Base-by-base conservation (phyloP, 129 eudicot genomes). In the Chrysanthemum lavandulifolium region DNA sequence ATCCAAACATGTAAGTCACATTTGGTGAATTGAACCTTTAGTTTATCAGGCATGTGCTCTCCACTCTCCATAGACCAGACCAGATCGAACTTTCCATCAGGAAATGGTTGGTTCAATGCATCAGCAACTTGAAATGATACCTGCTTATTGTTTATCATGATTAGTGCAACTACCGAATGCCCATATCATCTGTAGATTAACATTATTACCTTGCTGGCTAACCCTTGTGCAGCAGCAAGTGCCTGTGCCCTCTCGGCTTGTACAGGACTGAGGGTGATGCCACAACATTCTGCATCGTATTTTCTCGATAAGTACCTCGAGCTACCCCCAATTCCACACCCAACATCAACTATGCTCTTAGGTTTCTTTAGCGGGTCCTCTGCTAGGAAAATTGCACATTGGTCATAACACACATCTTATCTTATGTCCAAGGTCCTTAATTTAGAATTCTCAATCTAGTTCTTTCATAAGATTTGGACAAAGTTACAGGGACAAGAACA, bases 61-160 rank as follows among this genome's bases (percentile, higher is more conserved):
- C 92, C 98, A 72, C 97, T 90, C 88, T 90, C 98, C 96, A 94
- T 94, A 67, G 98, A 90, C 98, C 97, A 90, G 68, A 90, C 96
- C 74, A 94, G 76, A 79, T 94, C 98, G 78, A 94, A 94, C 76
- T 88, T 78, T 10, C 93, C 96, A 84, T 90, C 98, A 9, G 92
- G 83, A 84, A 94, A 94, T 19, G 98, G 98, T 51, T 87, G 97
- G 63, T 87, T 85, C 48, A 94, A 72, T 18, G 98, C 98, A 84
- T 94, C 96, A 19, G 96, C 98, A 62, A 94, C 97, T 88, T 90
- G 85, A 78, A 90, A 90, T 3, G 91, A 82, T 47, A 77, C 97
- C 98, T 93, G 88, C 63, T 68, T 48, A 67, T 54, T 40, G 51
- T 54, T 65, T 29, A 73, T 53, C 62, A 71, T 48, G 66, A 59